A percentile compares a stretch with the other conserved stretches of the same genome.
These are phyloP conservation scores for Dissoconium aciculare DNA, from an alignment of 2,329 filamentous ascomycete genomes.

Conservation along the genomic window DNA sequence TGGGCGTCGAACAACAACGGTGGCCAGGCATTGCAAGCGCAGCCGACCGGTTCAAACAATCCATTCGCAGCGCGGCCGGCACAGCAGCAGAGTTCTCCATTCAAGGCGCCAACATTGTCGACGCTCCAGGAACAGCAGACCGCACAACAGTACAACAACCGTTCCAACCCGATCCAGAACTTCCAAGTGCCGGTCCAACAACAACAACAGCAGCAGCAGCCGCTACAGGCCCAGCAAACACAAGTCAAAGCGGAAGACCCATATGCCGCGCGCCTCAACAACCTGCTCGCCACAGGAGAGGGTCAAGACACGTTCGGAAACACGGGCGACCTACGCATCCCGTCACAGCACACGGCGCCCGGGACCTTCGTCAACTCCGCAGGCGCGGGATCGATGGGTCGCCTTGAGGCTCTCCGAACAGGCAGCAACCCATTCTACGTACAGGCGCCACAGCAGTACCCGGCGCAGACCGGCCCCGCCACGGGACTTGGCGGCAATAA, in stretches of 20 bases:
- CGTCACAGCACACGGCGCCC: constrained; percentile 88
- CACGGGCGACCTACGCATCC: constrained; percentile 87
- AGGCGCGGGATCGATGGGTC: constrained; percentile 54
- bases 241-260: constrained; percentile 32
- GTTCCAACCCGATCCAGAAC: constrained; percentile 29
- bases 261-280: constrained; percentile 62
- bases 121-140: constrained; percentile 75
- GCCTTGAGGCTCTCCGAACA: constrained; percentile 51
- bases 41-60: constrained; percentile 92
- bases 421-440: constrained; percentile 90
- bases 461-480: constrained; percentile 38
- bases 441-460: constrained; percentile 30
- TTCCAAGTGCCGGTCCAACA: constrained; percentile 21
- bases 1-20: constrained; percentile 53
- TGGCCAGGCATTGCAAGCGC: constrained; percentile 54
- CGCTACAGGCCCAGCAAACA: constrained; percentile 35
- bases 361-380: constrained; percentile 95
- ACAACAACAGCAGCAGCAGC: constrained; percentile 33
- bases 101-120: constrained; percentile 54
- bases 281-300: constrained; percentile 71
- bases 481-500: constrained; percentile 31
- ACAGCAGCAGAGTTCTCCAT: constrained; percentile 38
- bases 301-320: constrained; percentile 97
- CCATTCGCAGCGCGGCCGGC: constrained; percentile 68
- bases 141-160: constrained; percentile 46